Base-by-base conservation (phyloP, 768 basidiomycete species). In the Butyriboletus loyo region DNA sequence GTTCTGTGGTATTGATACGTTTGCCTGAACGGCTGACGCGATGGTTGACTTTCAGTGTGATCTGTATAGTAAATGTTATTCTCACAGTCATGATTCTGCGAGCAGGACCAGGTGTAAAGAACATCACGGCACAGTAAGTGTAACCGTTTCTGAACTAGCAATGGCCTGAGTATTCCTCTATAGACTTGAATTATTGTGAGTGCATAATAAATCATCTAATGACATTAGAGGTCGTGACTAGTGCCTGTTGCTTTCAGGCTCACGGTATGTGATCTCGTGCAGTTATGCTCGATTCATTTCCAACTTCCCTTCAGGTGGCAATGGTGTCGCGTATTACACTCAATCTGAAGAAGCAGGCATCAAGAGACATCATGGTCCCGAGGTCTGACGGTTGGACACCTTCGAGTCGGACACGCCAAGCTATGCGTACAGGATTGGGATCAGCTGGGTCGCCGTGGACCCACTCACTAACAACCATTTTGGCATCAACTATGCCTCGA, bases 241-340 rank as follows among this genome's bases (percentile, higher is more conserved):
- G 49, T 69, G 73, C 35, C 58, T 74, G 68, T 69, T 40, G 7
- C 31, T 55, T 36, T 38, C 35, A 52, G 57, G 34, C 46, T 58
- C 13, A 56, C 50, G 24, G 50, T 68, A 38, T 19, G 65, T 40
- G 22, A 41, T 22, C 27, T 39, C 19, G 22, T 46, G 13, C 19
- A 14, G 10, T 19, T n/a, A 14, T 8, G 25, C 4, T 22, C 36
- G 36, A 32, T 35, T 31, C 52, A 22, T 28, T 48, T 37, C 28
- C 7, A 31, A 44, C 34, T 34, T 19, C 13, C 53, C 19, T 62
- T 27, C 60, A 78, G 67, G 81, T 86, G 11, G 74, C 82, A 0
- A 86, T 85, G 81, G 84, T 85, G 77, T 85, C 83, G 4, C 77
- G 85, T 8, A 85, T 86, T 44, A 85, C 84, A 1, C 74, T 86